These are phyloP conservation scores for Cronartium quercuum DNA, from an alignment of 1,284 basidiomycete species.

Conservation along the genomic window DNA sequence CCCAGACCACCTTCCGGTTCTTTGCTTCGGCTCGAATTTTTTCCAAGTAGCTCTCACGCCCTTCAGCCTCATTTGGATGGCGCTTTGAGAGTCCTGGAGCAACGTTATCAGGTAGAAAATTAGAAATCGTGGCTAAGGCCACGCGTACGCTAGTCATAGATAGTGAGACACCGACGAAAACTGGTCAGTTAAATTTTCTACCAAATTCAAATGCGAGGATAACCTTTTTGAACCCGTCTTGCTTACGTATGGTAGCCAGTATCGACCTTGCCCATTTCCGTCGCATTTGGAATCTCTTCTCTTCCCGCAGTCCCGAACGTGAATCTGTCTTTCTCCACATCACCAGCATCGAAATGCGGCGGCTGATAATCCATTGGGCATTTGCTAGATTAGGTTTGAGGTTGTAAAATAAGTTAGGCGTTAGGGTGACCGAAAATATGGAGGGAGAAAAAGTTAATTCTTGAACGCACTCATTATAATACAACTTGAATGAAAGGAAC, in stretches of 20 bases:
- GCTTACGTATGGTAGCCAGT: slow-evolving; percentile 34
- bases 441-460: not conserved
- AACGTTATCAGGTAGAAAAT: slow-evolving; percentile 24
- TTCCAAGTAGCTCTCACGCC: slow-evolving; percentile 11
- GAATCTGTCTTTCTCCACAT: slow-evolving; percentile 25
- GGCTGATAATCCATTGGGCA: slow-evolving; percentile 31
- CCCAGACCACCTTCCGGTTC: slow-evolving; percentile 14
- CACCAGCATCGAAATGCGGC: slow-evolving; percentile 30
- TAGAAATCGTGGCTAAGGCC: slow-evolving; percentile 32
- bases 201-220: not conserved
- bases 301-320: slow-evolving; percentile 22
- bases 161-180: not conserved
- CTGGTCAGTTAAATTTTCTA: not conserved
- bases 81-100: not conserved
- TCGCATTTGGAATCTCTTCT: slow-evolving; percentile 33
- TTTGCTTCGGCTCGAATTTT: slow-evolving; percentile 23
- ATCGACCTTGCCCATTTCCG: slow-evolving; percentile 36
- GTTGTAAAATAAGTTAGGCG: not conserved
- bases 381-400: not conserved
- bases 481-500: slow-evolving; percentile 33
- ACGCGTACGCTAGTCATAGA: slow-evolving; percentile 18
- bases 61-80: not conserved
- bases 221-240: no score
- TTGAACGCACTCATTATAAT: slow-evolving; percentile 36
- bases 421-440: not conserved